A percentile compares a stretch with the other conserved stretches of the same genome.
These are phyloP conservation scores for Rhododendron williamsianum DNA, from an alignment of 148 eudicot genomes.

Conservation along the genomic window DNA sequence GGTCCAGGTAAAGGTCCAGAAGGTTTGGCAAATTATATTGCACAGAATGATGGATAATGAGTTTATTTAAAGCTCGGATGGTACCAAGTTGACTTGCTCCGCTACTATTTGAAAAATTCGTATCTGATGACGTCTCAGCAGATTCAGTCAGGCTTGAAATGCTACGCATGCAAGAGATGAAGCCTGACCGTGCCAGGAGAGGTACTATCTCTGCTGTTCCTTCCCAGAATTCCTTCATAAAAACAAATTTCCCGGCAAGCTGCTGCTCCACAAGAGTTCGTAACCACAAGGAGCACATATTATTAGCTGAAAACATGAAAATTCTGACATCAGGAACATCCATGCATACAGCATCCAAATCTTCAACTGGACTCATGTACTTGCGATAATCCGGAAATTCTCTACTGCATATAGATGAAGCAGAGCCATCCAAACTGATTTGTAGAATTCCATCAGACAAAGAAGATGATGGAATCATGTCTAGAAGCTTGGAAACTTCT, in stretches of 20 bases:
- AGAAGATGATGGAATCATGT: constrained; percentile 58
- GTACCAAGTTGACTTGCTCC: constrained; percentile 35
- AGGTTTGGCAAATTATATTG: constrained; percentile 76
- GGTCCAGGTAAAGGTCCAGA: constrained; percentile 87
- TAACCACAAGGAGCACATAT: constrained; percentile 73
- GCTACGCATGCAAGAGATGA: constrained; percentile 31
- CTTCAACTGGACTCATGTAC: constrained; percentile 55
- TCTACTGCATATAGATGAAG: constrained; percentile 37
- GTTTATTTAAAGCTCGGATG: constrained; percentile 64
- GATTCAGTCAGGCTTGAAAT: constrained; percentile 26
- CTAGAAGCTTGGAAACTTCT: constrained; percentile 67
- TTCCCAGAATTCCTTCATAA: constrained; percentile 79
- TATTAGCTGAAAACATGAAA: constrained; percentile 43
- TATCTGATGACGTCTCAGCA: constrained; percentile 34
- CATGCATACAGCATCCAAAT: constrained; percentile 65
- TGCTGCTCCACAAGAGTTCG: constrained; percentile 63
- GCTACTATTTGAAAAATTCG: constrained; percentile 22
- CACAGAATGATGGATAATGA: constrained; percentile 54
- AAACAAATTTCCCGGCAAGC: constrained; percentile 65
- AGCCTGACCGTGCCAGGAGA: constrained; percentile 78
- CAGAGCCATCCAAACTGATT: constrained; percentile 64
- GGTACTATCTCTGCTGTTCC: constrained; percentile 57
- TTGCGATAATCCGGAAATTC: constrained; percentile 42
- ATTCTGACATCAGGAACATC: constrained; percentile 61
- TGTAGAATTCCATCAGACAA: constrained; percentile 50